Evolutionary conservation across 2,329 filamentous ascomycete species (phyloP).

Genomic region (Fusarium pseudocircinatum): DNA sequence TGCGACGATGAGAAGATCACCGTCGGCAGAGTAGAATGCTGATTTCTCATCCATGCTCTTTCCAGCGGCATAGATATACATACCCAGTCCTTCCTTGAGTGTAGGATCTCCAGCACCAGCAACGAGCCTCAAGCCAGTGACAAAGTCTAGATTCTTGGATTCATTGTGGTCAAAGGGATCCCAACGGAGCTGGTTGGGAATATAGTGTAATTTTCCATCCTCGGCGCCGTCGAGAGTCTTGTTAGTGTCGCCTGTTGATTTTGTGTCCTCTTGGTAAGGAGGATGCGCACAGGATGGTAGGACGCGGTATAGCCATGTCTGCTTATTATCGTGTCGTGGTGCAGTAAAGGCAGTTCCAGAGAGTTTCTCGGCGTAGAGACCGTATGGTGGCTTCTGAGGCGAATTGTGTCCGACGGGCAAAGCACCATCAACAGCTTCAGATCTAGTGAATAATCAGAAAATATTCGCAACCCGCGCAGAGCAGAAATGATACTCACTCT

Average conservation of each 20-base stretch:
- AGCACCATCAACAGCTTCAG: slow-evolving; percentile 79
- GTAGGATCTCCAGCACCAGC: slow-evolving; percentile 84
- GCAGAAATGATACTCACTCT: slow-evolving; percentile 64
- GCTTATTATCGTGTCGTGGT: slow-evolving; percentile 73
- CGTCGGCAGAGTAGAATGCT: slow-evolving; percentile 87
- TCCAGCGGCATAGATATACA: slow-evolving; percentile 82
- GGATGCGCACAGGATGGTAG: slow-evolving; percentile 71
- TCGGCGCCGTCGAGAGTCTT: slow-evolving; percentile 37
- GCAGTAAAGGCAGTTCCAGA: slow-evolving; percentile 78
- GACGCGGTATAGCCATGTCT: slow-evolving; percentile 78
- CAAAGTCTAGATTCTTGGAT: slow-evolving; percentile 58
- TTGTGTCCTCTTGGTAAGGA: slow-evolving; percentile 61
- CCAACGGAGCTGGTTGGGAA: slow-evolving; percentile 85
- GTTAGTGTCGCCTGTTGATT: slow-evolving; percentile 37
- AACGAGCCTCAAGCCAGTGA: slow-evolving; percentile 72
- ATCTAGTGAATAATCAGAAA: slow-evolving; percentile 56
- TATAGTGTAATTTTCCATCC: slow-evolving; percentile 46
- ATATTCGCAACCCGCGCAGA: background rate
- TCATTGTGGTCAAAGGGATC: slow-evolving; percentile 80
- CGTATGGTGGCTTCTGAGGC: slow-evolving; percentile 80
- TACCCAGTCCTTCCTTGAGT: slow-evolving; percentile 80
- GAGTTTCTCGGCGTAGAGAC: slow-evolving; percentile 84
- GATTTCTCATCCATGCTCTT: slow-evolving; percentile 78
- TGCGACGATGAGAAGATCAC: slow-evolving; percentile 79
- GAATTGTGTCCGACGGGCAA: slow-evolving; percentile 82